Percentiles rank a stretch among this genome's conserved stretches.
phyloP scores from a whole-genome alignment of 495 filamentous ascomycete genomes.

The Penicillium waksmanii region DNA sequence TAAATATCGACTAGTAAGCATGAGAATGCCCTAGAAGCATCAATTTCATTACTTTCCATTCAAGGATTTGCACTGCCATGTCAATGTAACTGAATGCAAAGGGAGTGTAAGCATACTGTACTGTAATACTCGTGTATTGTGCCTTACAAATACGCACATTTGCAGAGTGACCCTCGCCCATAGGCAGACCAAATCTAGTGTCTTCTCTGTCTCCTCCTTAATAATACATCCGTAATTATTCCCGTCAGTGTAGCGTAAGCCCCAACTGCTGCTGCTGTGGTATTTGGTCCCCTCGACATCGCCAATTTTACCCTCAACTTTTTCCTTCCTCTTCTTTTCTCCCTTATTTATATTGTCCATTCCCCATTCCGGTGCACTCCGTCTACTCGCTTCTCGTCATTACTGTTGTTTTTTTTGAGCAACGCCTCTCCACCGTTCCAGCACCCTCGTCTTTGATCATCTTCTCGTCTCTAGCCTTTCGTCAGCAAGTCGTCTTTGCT shows the following conservation, averaged over 20 bases:
- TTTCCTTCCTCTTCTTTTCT: conserved; percentile 18
- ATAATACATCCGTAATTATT: not conserved
- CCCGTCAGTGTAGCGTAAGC: conserved; percentile 8
- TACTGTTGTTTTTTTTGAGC: too few relatives aligned
- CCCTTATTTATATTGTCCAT: conserved; percentile 16
- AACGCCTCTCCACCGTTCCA: too few relatives aligned
- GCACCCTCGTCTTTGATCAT: too few relatives aligned
- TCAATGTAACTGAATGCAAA: too few relatives aligned
- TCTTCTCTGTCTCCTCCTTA: not conserved
- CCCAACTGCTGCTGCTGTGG: conserved; percentile 10
- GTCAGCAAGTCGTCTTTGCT: conserved; percentile 31
- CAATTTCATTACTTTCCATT: too few relatives aligned
- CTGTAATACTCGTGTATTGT: not conserved
- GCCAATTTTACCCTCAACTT: conserved; percentile 28
- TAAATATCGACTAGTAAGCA: not conserved
- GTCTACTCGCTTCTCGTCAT: not conserved
- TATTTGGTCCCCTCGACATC: conserved; percentile 36
- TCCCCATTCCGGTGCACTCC: not conserved
- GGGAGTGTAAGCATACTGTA: not conserved
- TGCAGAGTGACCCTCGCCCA: too few relatives aligned
- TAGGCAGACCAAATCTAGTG: not conserved
- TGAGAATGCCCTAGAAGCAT: not conserved
- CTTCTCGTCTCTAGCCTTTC: conserved; percentile 6
- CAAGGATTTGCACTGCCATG: too few relatives aligned
- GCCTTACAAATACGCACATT: too few relatives aligned